Base-by-base conservation (phyloP, 2,329 filamentous ascomycete genomes). In the Diaporthe velutina region DNA sequence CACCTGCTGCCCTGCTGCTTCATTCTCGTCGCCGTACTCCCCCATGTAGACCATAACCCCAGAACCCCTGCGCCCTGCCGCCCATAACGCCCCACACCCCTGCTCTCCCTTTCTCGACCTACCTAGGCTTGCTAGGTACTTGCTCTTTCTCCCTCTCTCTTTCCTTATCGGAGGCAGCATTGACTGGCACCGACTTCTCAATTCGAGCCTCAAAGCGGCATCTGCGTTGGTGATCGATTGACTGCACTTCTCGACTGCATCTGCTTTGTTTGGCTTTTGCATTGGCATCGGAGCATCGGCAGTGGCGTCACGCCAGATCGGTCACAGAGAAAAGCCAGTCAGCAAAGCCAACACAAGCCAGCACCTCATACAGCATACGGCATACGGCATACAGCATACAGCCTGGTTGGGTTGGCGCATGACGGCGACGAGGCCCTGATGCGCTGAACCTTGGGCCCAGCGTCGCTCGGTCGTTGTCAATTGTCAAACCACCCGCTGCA, bases 251-350 rank as follows among this genome's bases (percentile, higher is more conserved):
- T 55, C 28, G 28, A 22, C 28, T 55, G 38, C 38, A 30, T 61
- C 30, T 22, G 35, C 30, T 25, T 45, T n/a, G 58, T 12, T 28
- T 66, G 19, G 17, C 40, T 50, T 42, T 25, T 35, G 60, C 25
- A 48, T 66, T 17, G 64, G 33, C 35, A 6, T 38, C 35, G 35
- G n/a, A n/a, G 35, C 64, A 54, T n/a, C 48, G 64, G 64, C 50
- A 68, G 48, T 68, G 64, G 64, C 64, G 64, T 68, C 64, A 52
- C 64, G 54, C 64, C 60, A 64, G 60, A 66, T 48, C 60, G 28
- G 60, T 30, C 60, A 38, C 22, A 22, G 40, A 64, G 40, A 38
- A 40, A 54, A 54, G 50, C 50, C n/a, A 58, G 58, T 28, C 25
- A 28, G 38, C 38, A 42, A 61, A n/a, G 33, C 55, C 25, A 30